Percentiles rank a stretch among this genome's conserved stretches.
These are phyloP conservation scores for Prunus kanzakura DNA, from an alignment of 306 rosid species.

Conservation along the genomic window DNA sequence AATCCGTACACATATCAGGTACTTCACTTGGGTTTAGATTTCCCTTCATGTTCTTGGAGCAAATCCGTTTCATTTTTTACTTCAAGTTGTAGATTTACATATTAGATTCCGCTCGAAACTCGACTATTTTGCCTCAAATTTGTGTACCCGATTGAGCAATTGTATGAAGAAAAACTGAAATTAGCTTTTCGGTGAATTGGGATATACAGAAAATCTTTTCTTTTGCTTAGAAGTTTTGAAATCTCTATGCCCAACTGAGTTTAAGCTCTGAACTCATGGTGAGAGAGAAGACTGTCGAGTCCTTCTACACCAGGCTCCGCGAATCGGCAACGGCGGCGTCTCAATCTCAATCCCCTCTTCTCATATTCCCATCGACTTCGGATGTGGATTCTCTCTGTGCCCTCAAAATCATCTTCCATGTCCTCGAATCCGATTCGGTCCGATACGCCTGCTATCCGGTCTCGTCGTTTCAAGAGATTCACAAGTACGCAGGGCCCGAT, in stretches of 20 bases:
- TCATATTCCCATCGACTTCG: slow-evolving; percentile 89
- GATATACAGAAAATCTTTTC: neutral
- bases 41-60: neutral
- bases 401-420: slow-evolving; percentile 62
- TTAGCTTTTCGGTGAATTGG: neutral
- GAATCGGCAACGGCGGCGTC: slow-evolving; percentile 50
- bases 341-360: slow-evolving; percentile 60
- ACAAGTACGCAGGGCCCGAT: slow-evolving; percentile 41
- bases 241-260: slow-evolving; percentile 25
- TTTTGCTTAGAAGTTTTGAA: neutral
- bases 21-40: slow-evolving; percentile 4
- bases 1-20: slow-evolving; percentile 26
- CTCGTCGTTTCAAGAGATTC: slow-evolving; percentile 79
- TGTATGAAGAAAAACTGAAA: neutral
- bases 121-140: neutral
- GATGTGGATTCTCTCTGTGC: slow-evolving; percentile 90
- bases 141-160: neutral
- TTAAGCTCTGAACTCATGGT: slow-evolving; percentile 37
- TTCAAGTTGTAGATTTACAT: neutral
- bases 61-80: neutral
- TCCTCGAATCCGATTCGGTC: slow-evolving; percentile 80
- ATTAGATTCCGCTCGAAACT: neutral
- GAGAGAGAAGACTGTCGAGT: slow-evolving; percentile 64
- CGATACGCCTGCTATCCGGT: slow-evolving; percentile 79
- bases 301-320: slow-evolving; percentile 65